Evolutionary conservation across 768 basidiomycete genomes (phyloP).

Genomic region (Royoungia palumana): DNA sequence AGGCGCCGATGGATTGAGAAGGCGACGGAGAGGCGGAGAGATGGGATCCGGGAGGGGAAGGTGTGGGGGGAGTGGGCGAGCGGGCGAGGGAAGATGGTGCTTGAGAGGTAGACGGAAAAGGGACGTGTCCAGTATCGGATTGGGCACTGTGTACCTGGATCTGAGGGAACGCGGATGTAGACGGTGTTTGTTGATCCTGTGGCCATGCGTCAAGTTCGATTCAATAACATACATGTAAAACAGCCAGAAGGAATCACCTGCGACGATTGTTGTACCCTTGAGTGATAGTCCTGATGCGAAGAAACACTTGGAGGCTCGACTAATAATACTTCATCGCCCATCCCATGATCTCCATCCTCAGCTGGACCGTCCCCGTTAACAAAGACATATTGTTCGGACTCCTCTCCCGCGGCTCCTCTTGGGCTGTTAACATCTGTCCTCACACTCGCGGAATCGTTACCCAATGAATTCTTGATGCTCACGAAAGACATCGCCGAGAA

Average conservation of each 20-base stretch:
- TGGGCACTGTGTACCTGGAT: constrained; percentile 23
- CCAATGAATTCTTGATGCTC: constrained; percentile 17
- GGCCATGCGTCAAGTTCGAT: neutral
- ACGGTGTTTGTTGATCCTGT: constrained; percentile 18
- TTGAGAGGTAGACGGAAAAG: constrained; percentile 9
- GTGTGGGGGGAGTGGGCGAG: constrained; percentile 21
- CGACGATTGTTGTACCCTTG: constrained; percentile 2
- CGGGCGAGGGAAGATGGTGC: constrained; percentile 25
- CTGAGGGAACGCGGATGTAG: constrained; percentile 17
- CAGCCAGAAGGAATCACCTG: constrained; percentile 13
- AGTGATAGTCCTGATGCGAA: constrained; percentile 18
- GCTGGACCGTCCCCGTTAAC: constrained; percentile 19
- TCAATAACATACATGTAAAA: neutral
- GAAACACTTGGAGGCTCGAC: constrained; percentile 23
- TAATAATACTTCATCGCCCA: constrained; percentile 18
- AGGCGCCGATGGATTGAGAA: constrained; percentile 1
- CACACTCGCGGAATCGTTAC: constrained; percentile 12
- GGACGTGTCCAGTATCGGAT: constrained; percentile 16
- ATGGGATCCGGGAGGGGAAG: constrained; percentile 9
- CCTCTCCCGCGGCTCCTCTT: constrained; percentile 6
- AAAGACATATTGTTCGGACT: constrained; percentile 25
- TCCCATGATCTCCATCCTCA: constrained; percentile 7
- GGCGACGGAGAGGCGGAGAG: constrained; percentile 11
- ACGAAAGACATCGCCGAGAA: constrained; percentile 24
- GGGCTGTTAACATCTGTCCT: constrained; percentile 3